Base-by-base conservation (phyloP, 176 grass and related monocot species). In the Aegilops speltoides region DNA sequence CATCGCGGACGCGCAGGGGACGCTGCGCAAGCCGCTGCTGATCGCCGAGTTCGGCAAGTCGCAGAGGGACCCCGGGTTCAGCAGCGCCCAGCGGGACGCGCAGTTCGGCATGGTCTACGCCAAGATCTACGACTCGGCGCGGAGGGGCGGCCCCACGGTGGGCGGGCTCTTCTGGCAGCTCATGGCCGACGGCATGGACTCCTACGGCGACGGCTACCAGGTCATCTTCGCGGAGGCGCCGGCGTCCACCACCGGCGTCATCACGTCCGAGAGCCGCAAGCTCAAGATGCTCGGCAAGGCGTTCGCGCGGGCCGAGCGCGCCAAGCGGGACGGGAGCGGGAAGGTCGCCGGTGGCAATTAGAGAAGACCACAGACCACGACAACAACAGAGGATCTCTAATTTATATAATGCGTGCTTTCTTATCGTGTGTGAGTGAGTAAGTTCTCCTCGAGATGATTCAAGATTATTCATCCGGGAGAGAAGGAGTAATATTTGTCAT, bases 111-210 rank as follows among this genome's bases (percentile, higher is more conserved):
- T 69, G 6, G 92, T 99, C 68, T 99, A 91, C 80, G 81, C 83
- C 38, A 97, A 90, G 78, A 90, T 97, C 23, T 97, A 97, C 76
- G 8, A 31, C 14, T 99, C 97, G 23, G 97, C 97, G 40, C 78
- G 90, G 2, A 60, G 50, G 2, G 97, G 92, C 0, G 94, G 92
- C 0, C 77, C 90, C 0, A 74, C 90, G 1, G 97, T 86, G 4
- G 97, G 97, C 3, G 91, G 89, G 22, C 84, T 94, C 8, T 99
- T 99, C 89, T 99, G 97, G 94, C 97, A 99, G 78, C 92, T 97
- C 15, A 19, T 99, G 22, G 80, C 87, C 7, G 50, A 86, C 15
- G 97, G 97, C 54, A 99, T 99, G 97, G 94, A 99, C 24, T 93
- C 92, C 8, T 94, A 91, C 48, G 85, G 85, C 1, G 97, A 99